These are phyloP conservation scores for Coemansia reversa DNA, from an alignment of 192 early-diverging fungal species.

Conservation along the genomic window DNA sequence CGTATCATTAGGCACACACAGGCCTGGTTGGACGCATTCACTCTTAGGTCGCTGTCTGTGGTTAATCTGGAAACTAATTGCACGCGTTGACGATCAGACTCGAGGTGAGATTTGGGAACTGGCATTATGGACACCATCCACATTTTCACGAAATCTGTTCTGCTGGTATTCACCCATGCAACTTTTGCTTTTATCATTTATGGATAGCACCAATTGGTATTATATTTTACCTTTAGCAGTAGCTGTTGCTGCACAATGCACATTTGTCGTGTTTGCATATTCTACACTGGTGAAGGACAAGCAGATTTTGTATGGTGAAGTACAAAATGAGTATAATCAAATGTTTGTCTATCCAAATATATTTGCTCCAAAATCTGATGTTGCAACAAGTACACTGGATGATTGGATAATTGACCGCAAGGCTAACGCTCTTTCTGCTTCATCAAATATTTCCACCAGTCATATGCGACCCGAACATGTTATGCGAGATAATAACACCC, in stretches of 20 bases:
- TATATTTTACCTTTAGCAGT: slow-evolving; percentile 58
- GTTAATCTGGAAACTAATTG: slow-evolving; percentile 37
- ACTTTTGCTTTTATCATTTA: slow-evolving; percentile 55
- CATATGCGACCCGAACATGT: slow-evolving; percentile 1
- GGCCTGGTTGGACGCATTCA: slow-evolving; percentile 43
- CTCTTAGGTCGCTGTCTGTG: slow-evolving; percentile 28
- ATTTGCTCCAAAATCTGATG: slow-evolving; percentile 60
- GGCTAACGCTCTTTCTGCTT: not conserved
- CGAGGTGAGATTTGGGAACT: slow-evolving; percentile 55
- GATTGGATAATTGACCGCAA: slow-evolving; percentile 33
- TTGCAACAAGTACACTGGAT: slow-evolving; percentile 40
- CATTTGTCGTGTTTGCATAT: slow-evolving; percentile 35
- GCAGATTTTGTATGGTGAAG: slow-evolving; percentile 60
- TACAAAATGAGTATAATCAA: slow-evolving; percentile 61
- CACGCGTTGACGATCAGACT: slow-evolving; percentile 34
- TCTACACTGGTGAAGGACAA: slow-evolving; percentile 58
- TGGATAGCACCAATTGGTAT: slow-evolving; percentile 58
- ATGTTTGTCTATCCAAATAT: slow-evolving; percentile 64
- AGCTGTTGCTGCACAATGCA: slow-evolving; percentile 56
- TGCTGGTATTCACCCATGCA: slow-evolving; percentile 67
- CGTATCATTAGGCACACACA: slow-evolving; percentile 29
- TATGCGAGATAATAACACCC: not conserved
- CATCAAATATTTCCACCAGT: not conserved
- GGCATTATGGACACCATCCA: slow-evolving; percentile 49
- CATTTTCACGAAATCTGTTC: slow-evolving; percentile 51